Base-by-base conservation (phyloP, 202 grass and related monocot species). In the Panicum virgatum region DNA sequence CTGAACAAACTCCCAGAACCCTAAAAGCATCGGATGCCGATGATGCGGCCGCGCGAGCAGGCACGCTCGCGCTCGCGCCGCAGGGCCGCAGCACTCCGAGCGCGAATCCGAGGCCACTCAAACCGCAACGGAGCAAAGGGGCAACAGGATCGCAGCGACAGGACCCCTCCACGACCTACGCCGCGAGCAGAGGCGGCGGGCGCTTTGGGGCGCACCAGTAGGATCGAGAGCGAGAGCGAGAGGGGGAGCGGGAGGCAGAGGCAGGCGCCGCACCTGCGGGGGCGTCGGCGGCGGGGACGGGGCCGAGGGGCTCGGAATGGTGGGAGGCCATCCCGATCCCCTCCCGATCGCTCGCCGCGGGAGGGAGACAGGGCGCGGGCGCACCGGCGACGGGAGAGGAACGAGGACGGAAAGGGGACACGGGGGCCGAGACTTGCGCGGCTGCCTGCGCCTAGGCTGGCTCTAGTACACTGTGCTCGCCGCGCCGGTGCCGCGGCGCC, bases 261-360 rank as follows among this genome's bases (percentile, higher is more conserved):
- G 29, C 12, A 30, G 43, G 25, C 7, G 32, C 3, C 6, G 20
- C 22, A 89, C 87, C 82, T 85, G 77, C 14, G 56, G 71, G 64
- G 9, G 3, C 54, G 36, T 69, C 71, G 20, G 62, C 43, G 75
- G 3, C 14, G 62, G 32, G 36, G 53, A 1, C 73, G 25, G 74
- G 46, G 54, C 71, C 66, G 45, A 79, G 87, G 54, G 82, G 64
- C 27, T 58, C 48, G 84, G 48, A 74, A 80, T 86, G 68, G 72
- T 62, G 82, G 72, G 87, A 89, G n/a, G 87, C 82, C 87, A 85
- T 85, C 77, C 82, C 82, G 64, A 69, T 74, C 53, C 78, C 73
- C 61, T 83, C 73, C 32, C 79, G 83, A 86, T 69, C 73, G 66
- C 25, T 80, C 62, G 27, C 54, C 64, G 53, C 9, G 63, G 5